Evolutionary conservation across 306 rosid species (phyloP), one percentile per base, ranked within the genome.

Genomic region (Rubus idaeus): DNA sequence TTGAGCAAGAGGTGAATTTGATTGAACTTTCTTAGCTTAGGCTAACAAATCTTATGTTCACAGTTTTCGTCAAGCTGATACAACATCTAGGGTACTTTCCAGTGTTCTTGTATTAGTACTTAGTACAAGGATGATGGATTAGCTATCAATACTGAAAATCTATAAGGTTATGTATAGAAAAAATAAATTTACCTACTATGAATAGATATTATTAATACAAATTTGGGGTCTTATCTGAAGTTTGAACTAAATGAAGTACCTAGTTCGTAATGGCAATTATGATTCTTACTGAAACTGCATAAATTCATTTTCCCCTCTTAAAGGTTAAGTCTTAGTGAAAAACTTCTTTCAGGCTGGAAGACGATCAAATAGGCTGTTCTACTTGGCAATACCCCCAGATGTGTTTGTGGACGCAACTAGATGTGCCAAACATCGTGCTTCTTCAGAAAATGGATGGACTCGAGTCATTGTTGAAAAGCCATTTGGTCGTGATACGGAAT

Each of bases 401-500:
- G 83, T 95, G 79, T 95, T 95, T 76, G 92, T 92, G 71, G 96
- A 95, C 63, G 97, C 70, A 60, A 96, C 87, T 56, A 88, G 83
- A 85, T 88, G 92, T 65, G 96, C 98, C 62, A 95, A 93, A 80
- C 91, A 77, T 37, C 83, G 83, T 70, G 97, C 97, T 75, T 95
- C 97, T 84, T 95, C 97, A 11, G 78, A 41, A 72, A 85, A 79
- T 70, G 97, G 98, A 63, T 95, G 98, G 98, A 95, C 96, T 23
- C 89, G 98, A 78, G 90, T 95, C 65, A 95, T 95, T 81, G 96
- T 92, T 8, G 98, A 95, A 82, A 95, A 95, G 89, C 98, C 98
- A 60, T 95, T 95, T 80, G 98, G 98, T 14, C 93, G 92, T 49
- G 97, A 95, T 75, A 84, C 87, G 2, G 91, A 90, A 66, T 89